Percentiles rank a stretch among this genome's conserved stretches.
phyloP scores from a whole-genome alignment of 1,139 yeast genomes.

The Arxiozyma heterogenica region DNA sequence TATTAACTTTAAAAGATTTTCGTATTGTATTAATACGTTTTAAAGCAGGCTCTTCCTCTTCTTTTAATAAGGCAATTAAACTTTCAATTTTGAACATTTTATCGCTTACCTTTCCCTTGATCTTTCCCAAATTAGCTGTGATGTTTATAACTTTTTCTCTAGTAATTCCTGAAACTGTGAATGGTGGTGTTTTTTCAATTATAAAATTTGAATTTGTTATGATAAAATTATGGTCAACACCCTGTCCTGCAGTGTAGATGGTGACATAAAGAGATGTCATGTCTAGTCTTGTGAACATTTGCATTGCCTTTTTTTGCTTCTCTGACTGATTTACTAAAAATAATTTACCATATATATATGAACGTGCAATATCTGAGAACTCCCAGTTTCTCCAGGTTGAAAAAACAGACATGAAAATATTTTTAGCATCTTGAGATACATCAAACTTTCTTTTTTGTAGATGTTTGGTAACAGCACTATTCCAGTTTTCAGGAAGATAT shows the following conservation, averaged over 20 bases:
- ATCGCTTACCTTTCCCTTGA: constrained; percentile 23
- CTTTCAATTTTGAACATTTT: constrained; percentile 15
- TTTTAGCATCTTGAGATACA: constrained; percentile 46
- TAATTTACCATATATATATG: constrained; percentile 40
- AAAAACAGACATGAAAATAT: constrained; percentile 49
- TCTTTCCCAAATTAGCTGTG: constrained; percentile 17
- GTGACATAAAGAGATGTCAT: constrained; percentile 21
- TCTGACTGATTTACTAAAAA: constrained; percentile 14
- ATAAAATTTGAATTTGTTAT: constrained; percentile 16
- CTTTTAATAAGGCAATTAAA: constrained; percentile 8
- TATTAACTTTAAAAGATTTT: constrained; percentile 15
- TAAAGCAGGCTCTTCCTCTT: constrained; percentile 5
- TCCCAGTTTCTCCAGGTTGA: constrained; percentile 94
- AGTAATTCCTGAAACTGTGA: constrained; percentile 9
- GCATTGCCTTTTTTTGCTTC: constrained; percentile 14
- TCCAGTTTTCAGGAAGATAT: constrained; percentile 52
- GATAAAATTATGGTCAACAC: constrained; percentile 21
- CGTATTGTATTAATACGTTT: constrained; percentile 2
- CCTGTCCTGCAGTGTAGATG: constrained; percentile 19
- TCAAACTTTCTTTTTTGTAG: constrained; percentile 19
- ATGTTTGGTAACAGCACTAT: constrained; percentile 19
- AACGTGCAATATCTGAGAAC: constrained; percentile 47
- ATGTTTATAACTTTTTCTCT: constrained; percentile 17
- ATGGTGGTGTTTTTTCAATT: constrained; percentile 14
- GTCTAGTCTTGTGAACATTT: constrained; percentile 18